Base-by-base conservation (phyloP, 2,329 filamentous ascomycete species). In the Trichoderma sp. region DNA sequence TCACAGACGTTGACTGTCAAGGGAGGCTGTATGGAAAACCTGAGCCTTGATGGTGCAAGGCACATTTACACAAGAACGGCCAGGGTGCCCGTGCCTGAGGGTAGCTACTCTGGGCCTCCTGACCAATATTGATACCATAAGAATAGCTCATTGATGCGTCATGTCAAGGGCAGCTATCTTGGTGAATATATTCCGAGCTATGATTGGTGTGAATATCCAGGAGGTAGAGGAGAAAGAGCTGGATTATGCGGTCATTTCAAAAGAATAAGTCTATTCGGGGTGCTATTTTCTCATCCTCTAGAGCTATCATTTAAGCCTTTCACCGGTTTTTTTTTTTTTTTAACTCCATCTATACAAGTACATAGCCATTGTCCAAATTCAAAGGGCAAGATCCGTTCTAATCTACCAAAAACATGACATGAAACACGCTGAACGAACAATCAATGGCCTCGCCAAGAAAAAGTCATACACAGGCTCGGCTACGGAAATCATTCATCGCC, bases 1-100 rank as follows among this genome's bases (percentile, higher is more conserved):
- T 75, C 78, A 29, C 37, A 75, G 0, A 81, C 78, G 0, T 69
- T 85, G 10, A 82, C 78, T 24, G 74, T 86, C 71, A 86, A 86
- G 75, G 84, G 82, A 4, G 84, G 84, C 0, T 77, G 80, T 13
- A 70, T 85, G 19, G 74, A 82, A 24, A 83, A 80, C 0, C 72
- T 86, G 35, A 76, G 78, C 35, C 82, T 82, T 76, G 72, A 77
- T 1, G 74, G 73, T 0, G 82, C 77, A 1, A 78, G 74, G 68
- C 84, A 86, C 68, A 86, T 86, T 21, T 86, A 78, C 70, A 80
- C 80, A 3, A 76, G 77, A 60, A 79, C 79, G 13, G 84, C 84
- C 0, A 81, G 84, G 11, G 76, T 86, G 13, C 75, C 78, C 37
- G 79, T 86, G 7, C 82, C 84, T 0, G 75, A 77, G 2, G 82